Base-by-base conservation (phyloP, 768 basidiomycete genomes). In the Lentinula detonsa region DNA sequence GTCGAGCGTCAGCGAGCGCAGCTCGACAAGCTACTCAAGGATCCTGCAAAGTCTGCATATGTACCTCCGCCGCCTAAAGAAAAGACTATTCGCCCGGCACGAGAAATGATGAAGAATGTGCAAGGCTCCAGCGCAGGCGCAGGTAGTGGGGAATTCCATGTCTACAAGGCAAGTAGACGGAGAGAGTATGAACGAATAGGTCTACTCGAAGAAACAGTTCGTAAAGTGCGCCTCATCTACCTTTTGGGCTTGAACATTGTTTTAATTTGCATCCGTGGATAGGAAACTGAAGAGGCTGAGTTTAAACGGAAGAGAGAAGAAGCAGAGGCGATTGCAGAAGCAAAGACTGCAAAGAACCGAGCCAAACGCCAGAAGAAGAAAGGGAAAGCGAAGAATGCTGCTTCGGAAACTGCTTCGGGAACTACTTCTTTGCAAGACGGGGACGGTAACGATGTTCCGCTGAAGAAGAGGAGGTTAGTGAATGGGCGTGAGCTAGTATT, bases 41-140 rank as follows among this genome's bases (percentile, higher is more conserved):
- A 98, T 67, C 97, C 97, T 0, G 71, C 81, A 6, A 95, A 94
- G 70, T 85, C 87, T 1, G 91, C 87, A 1, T 83, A 84, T 69
- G 76, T 98, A 9, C 93, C 95, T 1, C 68, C 82, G n/a, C 79
- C 90, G 1, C 88, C 90, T 5, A 90, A 91, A 72, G 90, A 91
- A 64, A 95, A 92, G 77, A 80, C 79, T 0, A 78, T 98, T 34
- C 79, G 94, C 18, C 79, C 95, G 1, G 80, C 95, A 8, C 81
- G 92, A 53, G 97, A 94, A 72, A 94, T 94, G 92, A 98, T 99
- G 92, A 98, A 97, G 82, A 98, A 98, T 67, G 96, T 99, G 6
- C 95, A 98, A 73, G 97, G 97, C 0, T 95, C 93, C 15, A 93
- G 92, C 72, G 95, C 97, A 6, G 97, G 96, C 49, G 97, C 97